A percentile compares a stretch with the other conserved stretches of the same genome.
Conservation (phyloP, 192 early-diverging fungal species). For the Coemansia sp. region DNA sequence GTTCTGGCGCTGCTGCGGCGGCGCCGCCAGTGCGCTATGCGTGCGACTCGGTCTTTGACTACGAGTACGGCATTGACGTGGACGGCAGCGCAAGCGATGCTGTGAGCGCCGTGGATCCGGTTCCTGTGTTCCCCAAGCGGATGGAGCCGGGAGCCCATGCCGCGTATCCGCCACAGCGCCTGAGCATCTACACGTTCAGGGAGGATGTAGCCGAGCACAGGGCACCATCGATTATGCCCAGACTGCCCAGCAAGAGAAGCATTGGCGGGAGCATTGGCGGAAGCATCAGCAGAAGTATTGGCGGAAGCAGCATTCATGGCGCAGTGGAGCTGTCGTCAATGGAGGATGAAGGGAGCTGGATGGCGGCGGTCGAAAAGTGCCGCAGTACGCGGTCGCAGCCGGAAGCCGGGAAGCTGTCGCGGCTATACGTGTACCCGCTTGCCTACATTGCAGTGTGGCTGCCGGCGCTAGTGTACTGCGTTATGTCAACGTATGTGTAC, state of each 20-base stretch:
- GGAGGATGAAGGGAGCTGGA: conserved; percentile 30
- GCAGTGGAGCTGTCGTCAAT: conserved; percentile 14
- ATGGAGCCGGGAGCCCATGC: neutral
- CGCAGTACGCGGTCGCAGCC: conserved; percentile 3
- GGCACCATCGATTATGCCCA: no score
- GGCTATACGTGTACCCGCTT: conserved; percentile 51
- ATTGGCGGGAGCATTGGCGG: no score
- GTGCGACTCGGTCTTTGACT: neutral
- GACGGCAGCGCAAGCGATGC: neutral
- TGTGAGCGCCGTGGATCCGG: neutral
- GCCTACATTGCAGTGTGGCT: conserved; percentile 36
- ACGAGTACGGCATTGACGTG: neutral
- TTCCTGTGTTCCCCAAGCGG: neutral
- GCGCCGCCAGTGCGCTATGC: neutral
- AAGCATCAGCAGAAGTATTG: conserved; percentile 1
- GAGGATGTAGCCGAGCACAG: neutral
- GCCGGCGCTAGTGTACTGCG: conserved; percentile 32
- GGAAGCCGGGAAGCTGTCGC: conserved; percentile 11
- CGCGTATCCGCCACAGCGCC: conserved; percentile 4
- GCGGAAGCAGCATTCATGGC: conserved; percentile 6
- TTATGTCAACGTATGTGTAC: conserved; percentile 42
- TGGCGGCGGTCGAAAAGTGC: conserved; percentile 18
- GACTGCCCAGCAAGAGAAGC: neutral
- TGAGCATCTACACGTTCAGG: conserved; percentile 25
- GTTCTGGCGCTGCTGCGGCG: neutral